These are phyloP conservation scores for Chenopodium album DNA, from an alignment of 148 eudicot species.

Conservation along the genomic window DNA sequence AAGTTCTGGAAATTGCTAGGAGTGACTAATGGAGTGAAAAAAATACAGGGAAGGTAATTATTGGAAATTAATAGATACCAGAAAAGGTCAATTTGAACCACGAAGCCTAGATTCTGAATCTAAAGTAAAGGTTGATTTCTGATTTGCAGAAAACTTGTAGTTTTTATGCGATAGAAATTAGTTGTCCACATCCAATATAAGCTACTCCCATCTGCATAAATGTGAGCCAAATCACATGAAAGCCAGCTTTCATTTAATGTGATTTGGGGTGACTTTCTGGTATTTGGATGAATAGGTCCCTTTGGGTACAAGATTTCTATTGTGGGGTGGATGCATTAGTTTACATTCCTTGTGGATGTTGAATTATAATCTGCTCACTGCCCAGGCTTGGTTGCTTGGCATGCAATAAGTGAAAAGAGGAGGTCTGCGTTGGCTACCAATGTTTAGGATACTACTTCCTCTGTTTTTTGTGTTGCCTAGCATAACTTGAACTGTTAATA, in stretches of 20 bases:
- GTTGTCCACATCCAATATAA: neutral
- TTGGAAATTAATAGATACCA: no score
- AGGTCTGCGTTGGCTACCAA: neutral
- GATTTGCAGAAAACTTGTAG: neutral
- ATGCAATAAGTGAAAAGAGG: neutral
- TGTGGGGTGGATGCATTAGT: neutral
- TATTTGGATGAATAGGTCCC: neutral
- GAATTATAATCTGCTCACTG: neutral
- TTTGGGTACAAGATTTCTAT: neutral
- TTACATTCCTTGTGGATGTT: neutral
- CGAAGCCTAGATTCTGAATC: neutral
- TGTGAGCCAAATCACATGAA: neutral
- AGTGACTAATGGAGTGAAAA: neutral
- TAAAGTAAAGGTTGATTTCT: neutral
- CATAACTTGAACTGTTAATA: no score
- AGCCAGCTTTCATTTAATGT: no score
- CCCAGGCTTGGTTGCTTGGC: neutral
- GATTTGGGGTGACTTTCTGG: neutral
- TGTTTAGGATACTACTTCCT: neutral
- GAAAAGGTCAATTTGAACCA: neutral
- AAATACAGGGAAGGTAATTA: neutral
- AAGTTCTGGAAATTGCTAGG: neutral
- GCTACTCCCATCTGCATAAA: neutral
- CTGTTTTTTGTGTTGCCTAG: neutral
- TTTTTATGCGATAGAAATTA: no score